Percentiles rank a stretch among this genome's conserved stretches.
phyloP scores from a whole-genome alignment of 1,284 basidiomycete genomes.

The Amylostereum chailletii region DNA sequence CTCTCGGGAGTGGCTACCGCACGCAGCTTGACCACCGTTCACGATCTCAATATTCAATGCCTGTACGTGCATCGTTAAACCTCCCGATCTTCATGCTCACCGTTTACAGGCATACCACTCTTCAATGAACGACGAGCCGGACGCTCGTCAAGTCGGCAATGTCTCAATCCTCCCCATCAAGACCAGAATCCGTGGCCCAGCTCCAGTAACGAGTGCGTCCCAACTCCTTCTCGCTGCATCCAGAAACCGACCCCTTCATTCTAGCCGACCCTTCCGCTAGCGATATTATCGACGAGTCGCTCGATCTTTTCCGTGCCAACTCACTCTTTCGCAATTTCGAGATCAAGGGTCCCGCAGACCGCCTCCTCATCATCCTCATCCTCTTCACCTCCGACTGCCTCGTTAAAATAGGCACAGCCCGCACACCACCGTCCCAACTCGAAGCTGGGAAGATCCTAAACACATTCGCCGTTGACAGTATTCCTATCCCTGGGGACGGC shows the following conservation, averaged over 20 bases:
- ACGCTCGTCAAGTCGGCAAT: conserved; percentile 83
- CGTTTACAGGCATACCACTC: conserved; percentile 87
- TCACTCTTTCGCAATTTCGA: conserved; percentile 99
- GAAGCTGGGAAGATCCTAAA: conserved; percentile 88
- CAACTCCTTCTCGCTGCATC: neutral
- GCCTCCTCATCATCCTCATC: conserved; percentile 94
- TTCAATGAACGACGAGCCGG: conserved; percentile 80
- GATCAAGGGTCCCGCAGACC: conserved; percentile 97
- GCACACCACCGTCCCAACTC: conserved; percentile 63
- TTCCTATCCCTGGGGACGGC: conserved; percentile 93
- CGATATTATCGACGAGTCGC: conserved; percentile 94
- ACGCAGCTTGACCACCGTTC: neutral
- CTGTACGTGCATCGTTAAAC: conserved; percentile 30
- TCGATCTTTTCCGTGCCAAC: conserved; percentile 98
- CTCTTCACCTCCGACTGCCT: conserved; percentile 98
- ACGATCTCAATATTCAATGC: conserved; percentile 29
- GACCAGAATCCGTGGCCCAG: conserved; percentile 87
- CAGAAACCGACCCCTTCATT: conserved; percentile 8
- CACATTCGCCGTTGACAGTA: conserved; percentile 88
- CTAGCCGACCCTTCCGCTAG: conserved; percentile 69
- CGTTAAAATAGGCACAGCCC: conserved; percentile 70
- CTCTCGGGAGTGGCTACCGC: neutral
- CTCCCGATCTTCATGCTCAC: conserved; percentile 5
- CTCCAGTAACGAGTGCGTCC: conserved; percentile 60
- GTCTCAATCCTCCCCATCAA: conserved; percentile 87